A percentile compares a stretch with the other conserved stretches of the same genome.
Evolutionary conservation across 192 early-diverging fungal genomes (phyloP).

Genomic region (Backusella tuberculispora): DNA sequence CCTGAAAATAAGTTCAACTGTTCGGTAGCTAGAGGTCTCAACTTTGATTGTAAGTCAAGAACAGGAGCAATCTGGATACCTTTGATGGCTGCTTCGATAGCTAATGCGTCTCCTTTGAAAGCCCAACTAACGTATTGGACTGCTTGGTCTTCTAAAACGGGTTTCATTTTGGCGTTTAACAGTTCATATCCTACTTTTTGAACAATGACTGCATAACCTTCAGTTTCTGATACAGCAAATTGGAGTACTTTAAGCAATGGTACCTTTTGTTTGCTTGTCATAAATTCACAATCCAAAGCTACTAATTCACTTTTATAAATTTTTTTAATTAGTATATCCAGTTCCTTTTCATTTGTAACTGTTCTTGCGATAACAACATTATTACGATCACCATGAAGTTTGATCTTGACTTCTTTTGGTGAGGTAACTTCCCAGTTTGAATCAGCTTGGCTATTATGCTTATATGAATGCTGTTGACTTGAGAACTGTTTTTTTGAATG

Average conservation of each 20-base stretch:
- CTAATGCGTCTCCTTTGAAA: slow-evolving; percentile 32
- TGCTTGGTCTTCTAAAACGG: slow-evolving; percentile 4
- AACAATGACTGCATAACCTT: slow-evolving; percentile 36
- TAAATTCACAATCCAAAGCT: slow-evolving; percentile 42
- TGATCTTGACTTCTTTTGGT: not conserved
- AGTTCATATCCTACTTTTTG: not conserved
- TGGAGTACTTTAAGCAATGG: slow-evolving; percentile 40
- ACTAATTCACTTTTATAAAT: not conserved
- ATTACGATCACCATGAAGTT: not conserved
- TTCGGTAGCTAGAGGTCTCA: slow-evolving; percentile 15
- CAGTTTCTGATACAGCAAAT: slow-evolving; percentile 24
- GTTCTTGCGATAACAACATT: slow-evolving; percentile 15
- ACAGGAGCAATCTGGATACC: slow-evolving; percentile 21
- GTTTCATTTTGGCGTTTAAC: not conserved
- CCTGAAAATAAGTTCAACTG: slow-evolving; percentile 28
- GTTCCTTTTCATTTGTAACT: slow-evolving; percentile 22
- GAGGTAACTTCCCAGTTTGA: not conserved
- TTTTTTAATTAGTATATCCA: slow-evolving; percentile 22
- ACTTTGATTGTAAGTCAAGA: slow-evolving; percentile 38
- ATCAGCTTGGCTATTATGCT: not conserved
- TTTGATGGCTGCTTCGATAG: slow-evolving; percentile 26
- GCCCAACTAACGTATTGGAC: slow-evolving; percentile 34
- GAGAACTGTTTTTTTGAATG: not conserved
- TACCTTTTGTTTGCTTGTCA: slow-evolving; percentile 18
- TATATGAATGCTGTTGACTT: not conserved